Base-by-base conservation (phyloP, 371 early-diverging fungal genomes). In the Mucor mucedo region DNA sequence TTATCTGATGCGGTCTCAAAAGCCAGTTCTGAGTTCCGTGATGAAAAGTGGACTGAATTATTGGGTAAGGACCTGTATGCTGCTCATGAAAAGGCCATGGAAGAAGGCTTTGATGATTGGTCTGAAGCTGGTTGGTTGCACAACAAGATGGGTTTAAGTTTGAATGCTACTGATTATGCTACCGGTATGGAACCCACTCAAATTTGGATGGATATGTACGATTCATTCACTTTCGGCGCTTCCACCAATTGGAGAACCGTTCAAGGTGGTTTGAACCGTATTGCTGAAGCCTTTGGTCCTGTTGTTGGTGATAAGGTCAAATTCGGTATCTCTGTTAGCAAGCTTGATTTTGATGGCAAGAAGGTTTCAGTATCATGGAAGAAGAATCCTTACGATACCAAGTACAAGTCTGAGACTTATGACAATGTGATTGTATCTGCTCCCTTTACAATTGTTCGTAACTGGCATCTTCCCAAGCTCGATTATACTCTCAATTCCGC, bases 391-490 rank as follows among this genome's bases (percentile, higher is more conserved):
- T 68, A 64, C 45, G 70, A 69, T 16, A 63, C 58, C 7, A 53
- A 60, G 14, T 72, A 69, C 42, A 50, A 76, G 32, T 60, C 60
- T 13, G 60, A 70, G 32, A 47, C 47, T 11, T 76, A 58, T 28
- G 76, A 76, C 30, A 64, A 72, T 62, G 73, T 72, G 32, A 76
- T 76, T 62, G 67, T 76, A 27, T 52, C 67, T 42, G 70, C 59
- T 1, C 76, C 76, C 8, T 72, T 76, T 39, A 56, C 63, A 14
- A 55, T 76, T 52, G 72, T 76, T 11, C 69, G 76, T 42, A 60
- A 55, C 10, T 76, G 76, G 76, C 72, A 76, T 52, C 60, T 76
- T 14, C 76, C 76, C 48, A 48, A 75, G 21, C 69, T 75, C 27
- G 62, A 69, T n/a, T 71, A 69, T 41, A 71, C 62, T 27, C 44